A percentile compares a stretch with the other conserved stretches of the same genome.
Evolutionary conservation across 1,284 basidiomycete genomes (phyloP).

Genomic region (Irpex sp.): DNA sequence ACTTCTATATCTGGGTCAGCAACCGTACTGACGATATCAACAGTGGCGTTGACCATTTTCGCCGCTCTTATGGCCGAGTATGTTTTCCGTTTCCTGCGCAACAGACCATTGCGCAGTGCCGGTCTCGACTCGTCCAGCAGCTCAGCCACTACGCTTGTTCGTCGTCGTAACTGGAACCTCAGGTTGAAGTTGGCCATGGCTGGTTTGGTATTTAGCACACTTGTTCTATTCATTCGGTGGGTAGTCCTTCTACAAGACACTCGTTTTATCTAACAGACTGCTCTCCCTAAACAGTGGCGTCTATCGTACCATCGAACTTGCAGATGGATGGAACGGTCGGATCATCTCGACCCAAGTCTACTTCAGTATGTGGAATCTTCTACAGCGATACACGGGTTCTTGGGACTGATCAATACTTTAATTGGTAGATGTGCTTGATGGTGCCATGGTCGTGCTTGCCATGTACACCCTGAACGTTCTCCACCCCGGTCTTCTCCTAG

Average conservation of each 20-base stretch:
- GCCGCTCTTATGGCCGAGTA: conserved; percentile 37
- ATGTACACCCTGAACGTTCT: conserved; percentile 53
- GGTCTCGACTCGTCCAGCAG: neutral
- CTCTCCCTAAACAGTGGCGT: conserved; percentile 27
- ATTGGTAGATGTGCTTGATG: conserved; percentile 52
- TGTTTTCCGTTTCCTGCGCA: conserved; percentile 31
- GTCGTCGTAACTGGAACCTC: neutral
- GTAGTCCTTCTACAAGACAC: neutral
- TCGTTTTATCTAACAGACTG: neutral
- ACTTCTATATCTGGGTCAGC: neutral
- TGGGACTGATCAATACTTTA: no score
- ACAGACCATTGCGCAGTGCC: conserved; percentile 22
- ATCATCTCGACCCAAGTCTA: conserved; percentile 47
- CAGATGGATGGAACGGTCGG: conserved; percentile 47
- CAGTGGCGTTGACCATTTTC: conserved; percentile 35
- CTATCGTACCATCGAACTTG: conserved; percentile 47
- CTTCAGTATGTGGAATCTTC: conserved; percentile 37
- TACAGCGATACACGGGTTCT: neutral
- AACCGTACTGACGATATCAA: neutral
- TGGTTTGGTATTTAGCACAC: conserved; percentile 29
- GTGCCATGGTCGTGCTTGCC: conserved; percentile 54
- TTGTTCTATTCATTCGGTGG: conserved; percentile 35
- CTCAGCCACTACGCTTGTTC: conserved; percentile 2
- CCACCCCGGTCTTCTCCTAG: conserved; percentile 40
- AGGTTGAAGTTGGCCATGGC: conserved; percentile 13